phyloP scores from a whole-genome alignment of 345 rosid genomes.

The Citropsis articulata region DNA sequence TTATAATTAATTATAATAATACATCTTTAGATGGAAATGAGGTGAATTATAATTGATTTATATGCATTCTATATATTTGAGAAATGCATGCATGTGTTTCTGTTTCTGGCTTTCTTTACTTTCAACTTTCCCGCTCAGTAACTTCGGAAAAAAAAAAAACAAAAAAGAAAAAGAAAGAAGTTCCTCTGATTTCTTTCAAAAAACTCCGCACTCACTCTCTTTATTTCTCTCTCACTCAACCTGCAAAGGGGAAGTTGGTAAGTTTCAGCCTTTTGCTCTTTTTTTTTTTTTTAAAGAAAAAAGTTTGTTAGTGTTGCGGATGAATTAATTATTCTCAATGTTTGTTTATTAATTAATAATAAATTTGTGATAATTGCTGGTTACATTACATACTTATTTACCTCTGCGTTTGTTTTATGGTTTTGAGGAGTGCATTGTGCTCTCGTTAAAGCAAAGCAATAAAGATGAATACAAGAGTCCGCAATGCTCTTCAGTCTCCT shows the following conservation, averaged over 20 bases:
- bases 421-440: constrained; percentile 24
- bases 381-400: neutral
- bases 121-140: constrained; percentile 75
- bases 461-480: constrained; percentile 73
- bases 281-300: neutral
- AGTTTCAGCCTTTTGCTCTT: neutral
- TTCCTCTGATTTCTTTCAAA: neutral
- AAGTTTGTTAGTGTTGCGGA: neutral
- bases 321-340: neutral
- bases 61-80: neutral
- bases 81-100: constrained; percentile 29
- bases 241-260: neutral
- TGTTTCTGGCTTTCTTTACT: constrained; percentile 45
- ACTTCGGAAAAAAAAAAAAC: neutral
- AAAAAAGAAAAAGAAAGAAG: neutral
- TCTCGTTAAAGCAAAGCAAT: constrained; percentile 21
- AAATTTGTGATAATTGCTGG: neutral
- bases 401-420: constrained; percentile 1
- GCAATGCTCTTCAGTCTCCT: constrained; percentile 64
- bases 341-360: neutral
- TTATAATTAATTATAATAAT: neutral
- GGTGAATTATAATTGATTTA: neutral
- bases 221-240: neutral
- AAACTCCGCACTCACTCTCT: neutral
- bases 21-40: neutral